These are phyloP conservation scores for Ophiostoma tasmaniense DNA, from an alignment of 2,329 filamentous ascomycete species.

Conservation along the genomic window DNA sequence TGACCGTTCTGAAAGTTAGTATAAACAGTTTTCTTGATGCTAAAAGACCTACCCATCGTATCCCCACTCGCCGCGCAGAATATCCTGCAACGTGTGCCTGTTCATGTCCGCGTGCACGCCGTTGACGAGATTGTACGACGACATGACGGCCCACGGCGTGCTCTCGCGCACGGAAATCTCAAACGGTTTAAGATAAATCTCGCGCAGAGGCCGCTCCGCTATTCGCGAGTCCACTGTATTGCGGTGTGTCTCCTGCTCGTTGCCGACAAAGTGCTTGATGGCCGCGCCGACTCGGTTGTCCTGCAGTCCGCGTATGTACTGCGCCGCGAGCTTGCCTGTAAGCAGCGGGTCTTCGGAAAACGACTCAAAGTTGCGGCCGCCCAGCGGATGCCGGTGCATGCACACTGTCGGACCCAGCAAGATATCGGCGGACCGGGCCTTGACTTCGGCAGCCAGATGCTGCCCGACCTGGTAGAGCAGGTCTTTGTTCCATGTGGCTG, in stretches of 20 bases:
- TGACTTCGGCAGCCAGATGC: not conserved
- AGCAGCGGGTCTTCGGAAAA: slow-evolving; percentile 77
- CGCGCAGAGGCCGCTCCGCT: slow-evolving; percentile 41
- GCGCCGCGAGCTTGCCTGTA: slow-evolving; percentile 62
- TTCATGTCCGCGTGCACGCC: slow-evolving; percentile 54
- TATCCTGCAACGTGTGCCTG: slow-evolving; percentile 43
- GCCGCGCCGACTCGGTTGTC: slow-evolving; percentile 66
- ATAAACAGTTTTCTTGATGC: slow-evolving; percentile 23
- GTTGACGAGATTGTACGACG: slow-evolving; percentile 60
- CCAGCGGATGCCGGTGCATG: slow-evolving; percentile 72
- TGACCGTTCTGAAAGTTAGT: slow-evolving; percentile 34
- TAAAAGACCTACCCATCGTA: slow-evolving; percentile 38
- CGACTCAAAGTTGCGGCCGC: slow-evolving; percentile 80
- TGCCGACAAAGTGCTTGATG: slow-evolving; percentile 37
- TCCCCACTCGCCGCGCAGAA: slow-evolving; percentile 53
- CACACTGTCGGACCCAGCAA: slow-evolving; percentile 71
- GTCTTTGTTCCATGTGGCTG: slow-evolving; percentile 68
- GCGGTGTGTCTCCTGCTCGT: slow-evolving; percentile 60
- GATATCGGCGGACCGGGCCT: slow-evolving; percentile 58
- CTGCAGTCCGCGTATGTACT: slow-evolving; percentile 66
- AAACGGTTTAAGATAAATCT: slow-evolving; percentile 59
- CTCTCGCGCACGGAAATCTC: slow-evolving; percentile 63
- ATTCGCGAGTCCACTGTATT: slow-evolving; percentile 57
- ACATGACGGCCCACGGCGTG: slow-evolving; percentile 62
- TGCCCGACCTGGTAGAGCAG: slow-evolving; percentile 50